Evolutionary conservation across 2,329 filamentous ascomycete genomes (phyloP).

Genomic region (Colletotrichum limetticola): DNA sequence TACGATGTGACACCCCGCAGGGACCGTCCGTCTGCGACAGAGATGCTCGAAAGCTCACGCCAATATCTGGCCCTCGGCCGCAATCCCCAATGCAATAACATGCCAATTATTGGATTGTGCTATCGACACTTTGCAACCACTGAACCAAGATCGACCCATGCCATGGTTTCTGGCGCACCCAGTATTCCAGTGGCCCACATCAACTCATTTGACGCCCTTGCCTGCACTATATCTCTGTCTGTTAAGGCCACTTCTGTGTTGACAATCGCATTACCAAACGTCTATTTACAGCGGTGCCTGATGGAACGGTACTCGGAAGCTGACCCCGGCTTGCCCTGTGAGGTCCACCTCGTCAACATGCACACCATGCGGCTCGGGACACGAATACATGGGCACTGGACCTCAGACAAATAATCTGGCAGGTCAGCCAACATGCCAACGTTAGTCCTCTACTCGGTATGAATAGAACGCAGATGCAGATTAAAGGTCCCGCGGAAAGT

Average conservation of each 20-base stretch:
- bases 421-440: neutral
- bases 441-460: neutral
- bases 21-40: slow-evolving; percentile 21
- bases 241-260: neutral
- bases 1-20: slow-evolving; percentile 11
- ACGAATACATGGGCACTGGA: neutral
- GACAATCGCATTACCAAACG: neutral
- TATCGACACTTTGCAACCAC: neutral
- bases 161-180: neutral
- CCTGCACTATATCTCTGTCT: neutral
- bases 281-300: neutral
- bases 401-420: neutral
- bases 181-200: neutral
- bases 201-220: neutral
- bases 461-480: neutral
- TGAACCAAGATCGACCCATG: neutral
- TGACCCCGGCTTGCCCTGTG: neutral
- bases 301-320: slow-evolving; percentile 5
- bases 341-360: slow-evolving; percentile 4
- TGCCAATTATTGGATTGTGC: neutral
- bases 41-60: neutral
- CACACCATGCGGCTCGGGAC: slow-evolving; percentile 18
- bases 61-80: neutral
- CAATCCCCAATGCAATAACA: slow-evolving; percentile 4
- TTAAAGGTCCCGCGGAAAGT: neutral